Base-by-base conservation (phyloP, 345 rosid species). In the Ceriops decandra region DNA sequence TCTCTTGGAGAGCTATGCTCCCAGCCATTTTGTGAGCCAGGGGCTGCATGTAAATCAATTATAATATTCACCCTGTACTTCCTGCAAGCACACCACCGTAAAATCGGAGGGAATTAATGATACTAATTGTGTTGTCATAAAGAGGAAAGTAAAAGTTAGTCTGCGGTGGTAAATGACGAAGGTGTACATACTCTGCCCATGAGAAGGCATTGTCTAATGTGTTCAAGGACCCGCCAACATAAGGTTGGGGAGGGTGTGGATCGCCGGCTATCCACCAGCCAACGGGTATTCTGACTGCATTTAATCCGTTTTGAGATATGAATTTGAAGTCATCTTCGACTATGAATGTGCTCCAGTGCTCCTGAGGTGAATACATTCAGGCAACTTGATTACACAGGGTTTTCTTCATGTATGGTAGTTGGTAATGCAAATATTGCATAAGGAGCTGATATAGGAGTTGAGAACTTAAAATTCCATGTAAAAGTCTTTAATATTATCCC, bases 221-320 rank as follows among this genome's bases (percentile, higher is more conserved):
- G 27, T 63, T 58, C 72, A 88, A 65, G 60, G 90, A 88, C 7
- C 93, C 90, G 1, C 88, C 87, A 1, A 81, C 90, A 32, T 72
- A 85, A 47, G 90, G 90, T 1, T 0, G 32, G 6, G 90, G 88
- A 15, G 93, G 93, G 0, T 53, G 65, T 1, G 90, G 85, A 60
- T 78, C 90, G 7, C 85, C 81, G 19, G 87, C 87, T 33, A 84
- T 88, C 93, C 88, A 88, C 92, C 90, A 85, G 1, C 88, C 92
- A 38, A 82, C 88, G 0, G 90, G 92, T 60, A 88, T 82, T 74
- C 90, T 83, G 57, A 84, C 90, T 0, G 83, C 82, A 66, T 84
- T 72, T 2, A 88, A 20, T 52, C 88, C 85, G 49, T 81, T 82
- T 52, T 62, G n/a, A 6, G 88, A 78, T 53, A 86, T 80, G 82